Evolutionary conservation across 2,329 filamentous ascomycete genomes (phyloP).

Genomic region (Corinectria fuckeliana): DNA sequence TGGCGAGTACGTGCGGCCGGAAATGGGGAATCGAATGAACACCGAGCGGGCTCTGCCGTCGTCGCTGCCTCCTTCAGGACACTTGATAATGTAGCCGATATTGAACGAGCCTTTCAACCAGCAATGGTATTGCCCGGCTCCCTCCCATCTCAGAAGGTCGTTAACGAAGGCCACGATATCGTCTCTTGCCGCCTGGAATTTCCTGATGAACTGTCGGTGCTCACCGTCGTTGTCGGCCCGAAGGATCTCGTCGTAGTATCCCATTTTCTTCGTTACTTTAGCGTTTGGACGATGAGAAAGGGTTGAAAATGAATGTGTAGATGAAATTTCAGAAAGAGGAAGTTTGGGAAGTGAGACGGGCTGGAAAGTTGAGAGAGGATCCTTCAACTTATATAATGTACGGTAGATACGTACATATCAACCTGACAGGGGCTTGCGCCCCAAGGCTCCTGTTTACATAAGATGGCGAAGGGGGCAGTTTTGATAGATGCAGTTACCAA

Average conservation of each 20-base stretch:
- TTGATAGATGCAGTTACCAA: no score
- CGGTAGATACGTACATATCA: no score
- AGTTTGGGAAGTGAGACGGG: no score
- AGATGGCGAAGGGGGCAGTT: no score
- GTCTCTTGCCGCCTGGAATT: neutral
- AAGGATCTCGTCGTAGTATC: slow-evolving; percentile 3
- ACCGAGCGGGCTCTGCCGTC: neutral
- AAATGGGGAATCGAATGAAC: neutral
- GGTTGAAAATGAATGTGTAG: neutral
- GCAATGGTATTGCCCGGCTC: neutral
- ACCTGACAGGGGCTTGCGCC: no score
- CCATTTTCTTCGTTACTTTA: neutral
- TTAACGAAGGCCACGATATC: slow-evolving; percentile 6
- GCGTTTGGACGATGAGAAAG: neutral
- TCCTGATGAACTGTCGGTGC: slow-evolving; percentile 1
- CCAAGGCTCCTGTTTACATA: no score
- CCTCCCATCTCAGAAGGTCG: neutral
- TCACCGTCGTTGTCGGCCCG: neutral
- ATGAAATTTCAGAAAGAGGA: neutral
- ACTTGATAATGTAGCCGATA: neutral
- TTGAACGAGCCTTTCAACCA: neutral
- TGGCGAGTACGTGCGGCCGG: neutral
- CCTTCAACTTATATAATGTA: no score
- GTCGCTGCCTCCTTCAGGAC: neutral
- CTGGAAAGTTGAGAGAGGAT: no score